A percentile compares a stretch with the other conserved stretches of the same genome.
Conservation (phyloP, 805 yeast species). For the Yamadazyma tumulicola region DNA sequence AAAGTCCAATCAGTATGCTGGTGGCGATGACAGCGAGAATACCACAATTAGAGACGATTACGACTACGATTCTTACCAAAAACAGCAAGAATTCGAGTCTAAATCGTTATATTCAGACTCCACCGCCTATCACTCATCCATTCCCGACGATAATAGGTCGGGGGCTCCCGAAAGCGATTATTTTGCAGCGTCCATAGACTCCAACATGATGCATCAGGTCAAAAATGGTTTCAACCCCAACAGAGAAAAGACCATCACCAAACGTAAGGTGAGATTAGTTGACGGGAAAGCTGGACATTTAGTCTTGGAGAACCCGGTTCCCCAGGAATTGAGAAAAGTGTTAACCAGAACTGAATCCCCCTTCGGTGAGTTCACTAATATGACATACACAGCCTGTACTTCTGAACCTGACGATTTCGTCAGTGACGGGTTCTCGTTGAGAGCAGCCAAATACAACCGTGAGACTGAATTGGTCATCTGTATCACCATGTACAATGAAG, state of each 20-base stretch:
- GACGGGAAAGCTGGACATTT: constrained; percentile 67
- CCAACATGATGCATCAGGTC: constrained; percentile 44
- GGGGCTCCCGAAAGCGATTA: constrained; percentile 24
- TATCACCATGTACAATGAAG: constrained; percentile 97
- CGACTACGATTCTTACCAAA: constrained; percentile 35
- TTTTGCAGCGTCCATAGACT: constrained; percentile 44
- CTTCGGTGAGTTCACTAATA: constrained; percentile 88
- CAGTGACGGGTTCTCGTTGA: constrained; percentile 74
- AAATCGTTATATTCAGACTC: constrained; percentile 34
- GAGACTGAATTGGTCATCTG: constrained; percentile 91
- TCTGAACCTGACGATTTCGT: constrained; percentile 85
- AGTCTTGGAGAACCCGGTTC: constrained; percentile 91
- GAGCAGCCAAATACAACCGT: constrained; percentile 83
- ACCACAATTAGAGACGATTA: constrained; percentile 18
- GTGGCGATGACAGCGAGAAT: constrained; percentile 10
- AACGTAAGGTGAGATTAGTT: constrained; percentile 69
- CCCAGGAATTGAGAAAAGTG: constrained; percentile 80
- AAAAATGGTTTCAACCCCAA: constrained; percentile 46
- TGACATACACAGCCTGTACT: constrained; percentile 97
- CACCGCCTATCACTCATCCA: constrained; percentile 31
- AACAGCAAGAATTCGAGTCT: constrained; percentile 26
- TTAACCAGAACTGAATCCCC: constrained; percentile 74
- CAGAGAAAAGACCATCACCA: constrained; percentile 63
- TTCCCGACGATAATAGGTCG: constrained; percentile 14
- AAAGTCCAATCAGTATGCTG: not conserved